Conservation (phyloP, 495 filamentous ascomycete species). For the Aspergillus conjunctus region DNA sequence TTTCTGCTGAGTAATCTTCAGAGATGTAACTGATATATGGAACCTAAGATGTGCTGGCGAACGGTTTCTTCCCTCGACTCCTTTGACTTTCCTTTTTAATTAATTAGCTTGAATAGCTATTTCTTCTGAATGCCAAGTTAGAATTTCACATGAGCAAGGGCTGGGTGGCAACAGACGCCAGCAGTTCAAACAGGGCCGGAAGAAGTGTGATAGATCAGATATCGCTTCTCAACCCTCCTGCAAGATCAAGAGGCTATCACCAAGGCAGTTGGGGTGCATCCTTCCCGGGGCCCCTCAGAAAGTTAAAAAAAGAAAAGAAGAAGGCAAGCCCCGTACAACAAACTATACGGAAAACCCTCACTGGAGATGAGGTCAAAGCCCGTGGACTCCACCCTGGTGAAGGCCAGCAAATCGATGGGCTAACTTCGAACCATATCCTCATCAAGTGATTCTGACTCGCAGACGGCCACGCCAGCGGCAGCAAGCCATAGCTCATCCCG, state of each 20-base stretch:
- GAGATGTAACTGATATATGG: slow-evolving; percentile 4
- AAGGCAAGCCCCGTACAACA: slow-evolving; percentile 7
- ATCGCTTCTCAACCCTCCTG: slow-evolving; percentile 21
- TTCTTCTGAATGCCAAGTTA: slow-evolving; percentile 5
- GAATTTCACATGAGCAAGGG: slow-evolving; percentile 14
- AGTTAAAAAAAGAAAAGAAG: slow-evolving; percentile 18
- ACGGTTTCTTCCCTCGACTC: not conserved
- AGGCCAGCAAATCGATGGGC: slow-evolving; percentile 21
- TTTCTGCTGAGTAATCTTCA: slow-evolving; percentile 2
- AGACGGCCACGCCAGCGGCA: slow-evolving; percentile 25
- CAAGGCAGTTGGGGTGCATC: slow-evolving; percentile 11
- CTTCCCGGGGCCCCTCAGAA: slow-evolving; percentile 10
- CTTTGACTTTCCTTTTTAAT: not conserved
- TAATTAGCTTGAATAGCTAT: not conserved
- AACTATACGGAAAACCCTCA: slow-evolving; percentile 19
- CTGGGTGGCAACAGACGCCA: slow-evolving; percentile 5
- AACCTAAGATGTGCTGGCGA: not conserved
- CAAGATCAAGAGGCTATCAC: slow-evolving; percentile 16
- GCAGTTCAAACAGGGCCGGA: not conserved
- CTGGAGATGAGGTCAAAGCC: slow-evolving; percentile 24
- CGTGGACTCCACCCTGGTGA: slow-evolving; percentile 22
- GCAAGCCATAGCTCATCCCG: slow-evolving; percentile 20
- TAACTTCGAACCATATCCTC: slow-evolving; percentile 14
- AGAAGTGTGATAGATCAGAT: slow-evolving; percentile 25
- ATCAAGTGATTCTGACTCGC: slow-evolving; percentile 27